phyloP scores from a whole-genome alignment of 306 rosid genomes.

The Psophocarpus tetragonolobus region DNA sequence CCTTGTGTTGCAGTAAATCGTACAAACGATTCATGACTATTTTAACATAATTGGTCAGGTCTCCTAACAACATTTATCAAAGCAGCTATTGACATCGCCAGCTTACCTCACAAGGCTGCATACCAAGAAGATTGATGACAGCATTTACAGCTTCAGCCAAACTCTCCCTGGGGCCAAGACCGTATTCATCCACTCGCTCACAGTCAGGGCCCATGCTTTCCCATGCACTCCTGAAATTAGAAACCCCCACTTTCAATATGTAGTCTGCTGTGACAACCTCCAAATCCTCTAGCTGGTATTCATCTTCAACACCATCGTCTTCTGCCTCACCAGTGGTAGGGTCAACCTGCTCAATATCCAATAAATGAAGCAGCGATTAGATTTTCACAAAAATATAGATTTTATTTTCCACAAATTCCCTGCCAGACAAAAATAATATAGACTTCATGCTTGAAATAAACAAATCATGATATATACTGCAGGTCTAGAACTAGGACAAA shows the following conservation, averaged over 20 bases:
- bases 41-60: neutral
- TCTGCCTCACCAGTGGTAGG: slow-evolving; percentile 89
- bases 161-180: slow-evolving; percentile 92
- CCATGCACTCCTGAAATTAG: slow-evolving; percentile 94
- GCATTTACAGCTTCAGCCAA: slow-evolving; percentile 82
- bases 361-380: slow-evolving; percentile 1
- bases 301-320: slow-evolving; percentile 97
- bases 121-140: slow-evolving; percentile 86
- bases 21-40: neutral
- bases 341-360: slow-evolving; percentile 67
- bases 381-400: slow-evolving; percentile 11
- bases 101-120: slow-evolving; percentile 98
- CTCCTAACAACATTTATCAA: slow-evolving; percentile 10
- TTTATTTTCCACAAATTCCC: slow-evolving; percentile 12
- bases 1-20: slow-evolving; percentile 1
- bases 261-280: slow-evolving; percentile 97
- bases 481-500: neutral
- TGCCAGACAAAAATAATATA: neutral
- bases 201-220: slow-evolving; percentile 73
- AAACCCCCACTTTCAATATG: slow-evolving; percentile 82
- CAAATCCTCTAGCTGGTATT: slow-evolving; percentile 95
- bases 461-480: neutral
- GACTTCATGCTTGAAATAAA: neutral
- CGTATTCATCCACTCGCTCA: slow-evolving; percentile 92
- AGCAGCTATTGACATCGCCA: slow-evolving; percentile 9